These are phyloP conservation scores for Mesembryanthemum crystallinum DNA, from an alignment of 148 eudicot species.

Conservation along the genomic window DNA sequence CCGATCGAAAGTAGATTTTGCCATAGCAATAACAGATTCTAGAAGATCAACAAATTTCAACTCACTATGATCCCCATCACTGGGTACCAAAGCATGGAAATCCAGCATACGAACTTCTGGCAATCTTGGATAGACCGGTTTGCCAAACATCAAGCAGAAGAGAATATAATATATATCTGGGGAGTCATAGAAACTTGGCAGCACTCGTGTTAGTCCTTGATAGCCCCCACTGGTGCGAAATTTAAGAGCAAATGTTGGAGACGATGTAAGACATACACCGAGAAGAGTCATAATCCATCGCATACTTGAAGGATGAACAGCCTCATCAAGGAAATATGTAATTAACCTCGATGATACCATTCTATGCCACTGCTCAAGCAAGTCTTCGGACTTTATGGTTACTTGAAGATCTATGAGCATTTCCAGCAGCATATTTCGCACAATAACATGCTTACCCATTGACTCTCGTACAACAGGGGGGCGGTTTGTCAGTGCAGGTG, in stretches of 20 bases:
- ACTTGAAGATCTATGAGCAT: constrained; percentile 96
- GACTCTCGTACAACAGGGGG: constrained; percentile 63
- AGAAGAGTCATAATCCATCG: constrained; percentile 99
- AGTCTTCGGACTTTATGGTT: constrained; percentile 77
- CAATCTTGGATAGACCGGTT: constrained; percentile 92
- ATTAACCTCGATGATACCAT: constrained; percentile 85
- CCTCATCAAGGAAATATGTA: constrained; percentile 89
- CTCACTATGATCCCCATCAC: constrained; percentile 70
- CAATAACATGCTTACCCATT: constrained; percentile 98
- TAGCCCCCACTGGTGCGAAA: constrained; percentile 92
- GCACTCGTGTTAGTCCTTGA: constrained; percentile 83
- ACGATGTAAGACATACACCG: constrained; percentile 93
- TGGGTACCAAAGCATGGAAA: constrained; percentile 95
- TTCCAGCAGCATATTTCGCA: constrained; percentile 97
- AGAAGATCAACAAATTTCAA: constrained; percentile 79
- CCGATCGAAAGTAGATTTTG: constrained; percentile 86
- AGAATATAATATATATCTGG: constrained; percentile 96
- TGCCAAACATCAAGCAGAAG: constrained; percentile 94
- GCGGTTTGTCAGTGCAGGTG: constrained; percentile 67
- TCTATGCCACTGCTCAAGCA: constrained; percentile 98
- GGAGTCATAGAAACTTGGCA: constrained; percentile 91
- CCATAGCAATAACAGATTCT: constrained; percentile 92
- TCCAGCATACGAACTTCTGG: constrained; percentile 99
- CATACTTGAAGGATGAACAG: constrained; percentile 99
- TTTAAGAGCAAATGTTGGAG: constrained; percentile 85